phyloP scores from a whole-genome alignment of 129 eudicot species.

The Sambucus nigra region DNA sequence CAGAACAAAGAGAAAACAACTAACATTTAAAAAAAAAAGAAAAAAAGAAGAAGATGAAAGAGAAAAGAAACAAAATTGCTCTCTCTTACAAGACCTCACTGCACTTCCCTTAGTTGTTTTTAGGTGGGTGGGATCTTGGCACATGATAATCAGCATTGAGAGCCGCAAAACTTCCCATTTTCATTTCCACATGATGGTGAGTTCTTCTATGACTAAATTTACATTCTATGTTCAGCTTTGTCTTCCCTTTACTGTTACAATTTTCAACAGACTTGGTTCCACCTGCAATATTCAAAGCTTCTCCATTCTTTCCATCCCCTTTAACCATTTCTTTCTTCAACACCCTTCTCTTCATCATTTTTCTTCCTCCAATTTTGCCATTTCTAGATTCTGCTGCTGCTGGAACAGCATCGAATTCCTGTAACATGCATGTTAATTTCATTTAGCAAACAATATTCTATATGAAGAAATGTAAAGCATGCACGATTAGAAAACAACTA shows the following conservation, averaged over 20 bases:
- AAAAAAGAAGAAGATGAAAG: slow-evolving; percentile 12
- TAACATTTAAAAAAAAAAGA: neutral
- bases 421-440: neutral
- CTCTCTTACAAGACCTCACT: neutral
- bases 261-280: slow-evolving; percentile 16
- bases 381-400: slow-evolving; percentile 9
- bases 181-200: slow-evolving; percentile 16
- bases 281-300: slow-evolving; percentile 22
- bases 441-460: neutral
- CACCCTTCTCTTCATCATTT: slow-evolving; percentile 15
- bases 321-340: slow-evolving; percentile 2
- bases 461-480: no score
- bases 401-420: slow-evolving; percentile 4
- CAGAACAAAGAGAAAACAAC: neutral
- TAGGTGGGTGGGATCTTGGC: slow-evolving; percentile 63
- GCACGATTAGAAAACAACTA: no score
- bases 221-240: slow-evolving; percentile 18
- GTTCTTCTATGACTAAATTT: slow-evolving; percentile 1
- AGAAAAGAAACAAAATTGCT: slow-evolving; percentile 25
- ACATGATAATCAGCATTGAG: slow-evolving; percentile 54
- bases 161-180: slow-evolving; percentile 28
- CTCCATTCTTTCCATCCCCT: slow-evolving; percentile 9
- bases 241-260: slow-evolving; percentile 14
- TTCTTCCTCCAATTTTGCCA: slow-evolving; percentile 24
- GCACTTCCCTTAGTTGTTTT: slow-evolving; percentile 29